Conservation (phyloP, 2,329 filamentous ascomycete species). For the Diaporthe batatas region DNA sequence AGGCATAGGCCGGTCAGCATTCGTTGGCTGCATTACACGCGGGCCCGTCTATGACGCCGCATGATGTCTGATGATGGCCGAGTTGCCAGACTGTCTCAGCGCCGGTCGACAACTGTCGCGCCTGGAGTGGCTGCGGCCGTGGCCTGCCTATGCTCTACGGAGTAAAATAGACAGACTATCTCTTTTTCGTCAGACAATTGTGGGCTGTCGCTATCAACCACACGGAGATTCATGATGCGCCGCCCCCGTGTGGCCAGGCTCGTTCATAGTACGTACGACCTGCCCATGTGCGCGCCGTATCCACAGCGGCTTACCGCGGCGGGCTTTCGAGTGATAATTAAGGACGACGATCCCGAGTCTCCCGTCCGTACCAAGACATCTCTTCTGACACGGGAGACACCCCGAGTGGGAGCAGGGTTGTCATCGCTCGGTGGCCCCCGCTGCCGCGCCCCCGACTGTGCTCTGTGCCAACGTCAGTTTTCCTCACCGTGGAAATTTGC, state of each 20-base stretch:
- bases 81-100: constrained; percentile 15
- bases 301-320: constrained; percentile 2
- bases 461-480: constrained; percentile 14
- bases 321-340: constrained; percentile 10
- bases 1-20: constrained; percentile 15
- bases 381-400: constrained; percentile 25
- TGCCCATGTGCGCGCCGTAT: neutral
- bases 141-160: neutral
- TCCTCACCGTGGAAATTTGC: constrained; percentile 8
- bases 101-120: neutral
- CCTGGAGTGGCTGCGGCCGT: constrained; percentile 20
- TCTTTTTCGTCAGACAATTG: neutral
- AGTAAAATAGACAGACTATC: neutral
- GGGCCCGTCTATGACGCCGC: constrained; percentile 32
- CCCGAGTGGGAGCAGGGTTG: constrained; percentile 20
- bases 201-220: neutral
- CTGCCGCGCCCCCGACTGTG: constrained; percentile 25
- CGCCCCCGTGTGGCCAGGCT: neutral
- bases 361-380: constrained; percentile 33
- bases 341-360: constrained; percentile 36
- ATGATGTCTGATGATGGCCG: constrained; percentile 23
- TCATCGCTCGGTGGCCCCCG: neutral
- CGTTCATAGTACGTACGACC: neutral
- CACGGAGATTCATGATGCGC: neutral
- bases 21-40: constrained; percentile 26